Evolutionary conservation across 2,329 filamentous ascomycete species (phyloP), one percentile per base, ranked within the genome.

Genomic region (Pseudogymnoascus sp.): DNA sequence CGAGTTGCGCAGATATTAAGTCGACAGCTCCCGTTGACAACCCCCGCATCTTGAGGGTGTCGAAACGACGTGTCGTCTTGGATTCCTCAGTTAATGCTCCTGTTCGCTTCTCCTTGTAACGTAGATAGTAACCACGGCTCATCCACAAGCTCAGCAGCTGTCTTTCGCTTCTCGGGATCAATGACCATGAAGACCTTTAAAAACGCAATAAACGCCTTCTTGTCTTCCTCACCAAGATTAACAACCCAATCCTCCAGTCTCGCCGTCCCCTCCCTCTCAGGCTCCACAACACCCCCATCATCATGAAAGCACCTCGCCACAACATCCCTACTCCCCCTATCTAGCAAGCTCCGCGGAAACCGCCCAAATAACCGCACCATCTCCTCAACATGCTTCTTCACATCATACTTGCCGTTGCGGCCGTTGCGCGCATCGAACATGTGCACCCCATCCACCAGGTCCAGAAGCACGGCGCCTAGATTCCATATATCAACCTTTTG

Each of bases 401-500:
- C 13, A 5, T 62, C 62, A 24, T 70, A 68, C 10, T n/a, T 63
- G 2, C 63, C 61, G 31, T 64, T 8, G 3, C 42, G 26, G 13
- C 66, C 64, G 10, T 60, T 63, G 2, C 44, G 11, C 16, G 65
- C 68, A 33, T 38, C 64, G 50, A 70, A 70, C 66, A 68, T 68
- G 13, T 64, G 61, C 5, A 67, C 35, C 6, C 40, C 61, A 16
- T 61, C 40, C 31, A 66, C 37, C 13, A 66, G 10, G 60, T 70
- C 68, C 1, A 68, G 50, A 19, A 70, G 10, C 4, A 68, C 53
- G 21, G 68, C 64, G 2, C 70, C 68, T 0, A 72, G 64, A 44
- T 70, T 72, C 69, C 69, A 71, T 26, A 44, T 62, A 59, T 71
- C 70, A 1, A 62, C 65, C 0, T 44, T 64, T 14, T 11, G 33